Conservation (phyloP, 176 grass and related monocot species). For the Oryza officinalis region DNA sequence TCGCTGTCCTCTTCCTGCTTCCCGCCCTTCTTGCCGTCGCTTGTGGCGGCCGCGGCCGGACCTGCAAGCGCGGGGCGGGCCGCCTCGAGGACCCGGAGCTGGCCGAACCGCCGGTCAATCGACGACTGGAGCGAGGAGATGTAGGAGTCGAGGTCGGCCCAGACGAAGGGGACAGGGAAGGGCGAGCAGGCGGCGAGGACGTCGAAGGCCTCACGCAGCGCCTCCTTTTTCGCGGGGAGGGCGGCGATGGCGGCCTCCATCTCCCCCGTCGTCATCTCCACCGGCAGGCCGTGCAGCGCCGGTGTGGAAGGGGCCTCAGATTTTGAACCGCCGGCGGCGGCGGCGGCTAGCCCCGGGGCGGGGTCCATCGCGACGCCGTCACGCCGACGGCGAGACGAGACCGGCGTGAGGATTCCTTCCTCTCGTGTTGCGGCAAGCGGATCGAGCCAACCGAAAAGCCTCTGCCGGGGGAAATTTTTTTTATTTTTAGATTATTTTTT, state of each 20-base stretch:
- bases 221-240: constrained; percentile 49
- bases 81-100: constrained; percentile 36
- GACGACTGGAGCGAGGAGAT: constrained; percentile 47
- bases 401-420: too few relatives aligned
- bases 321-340: neutral
- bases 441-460: too few relatives aligned
- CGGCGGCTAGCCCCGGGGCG: neutral
- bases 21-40: neutral
- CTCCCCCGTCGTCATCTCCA: constrained; percentile 26
- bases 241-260: constrained; percentile 35
- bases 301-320: neutral
- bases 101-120: constrained; percentile 30
- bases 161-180: constrained; percentile 40
- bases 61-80: neutral
- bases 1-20: neutral
- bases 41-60: neutral
- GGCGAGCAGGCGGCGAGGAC: constrained; percentile 42
- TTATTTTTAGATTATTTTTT: too few relatives aligned
- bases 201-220: constrained; percentile 51
- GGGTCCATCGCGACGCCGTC: neutral
- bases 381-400: neutral
- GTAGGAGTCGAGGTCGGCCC: constrained; percentile 54
- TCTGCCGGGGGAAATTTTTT: too few relatives aligned
- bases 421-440: too few relatives aligned
- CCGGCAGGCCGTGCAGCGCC: neutral